A percentile compares a stretch with the other conserved stretches of the same genome.
Conservation (phyloP, 495 filamentous ascomycete species). For the Trichodelitschia bisporula region DNA sequence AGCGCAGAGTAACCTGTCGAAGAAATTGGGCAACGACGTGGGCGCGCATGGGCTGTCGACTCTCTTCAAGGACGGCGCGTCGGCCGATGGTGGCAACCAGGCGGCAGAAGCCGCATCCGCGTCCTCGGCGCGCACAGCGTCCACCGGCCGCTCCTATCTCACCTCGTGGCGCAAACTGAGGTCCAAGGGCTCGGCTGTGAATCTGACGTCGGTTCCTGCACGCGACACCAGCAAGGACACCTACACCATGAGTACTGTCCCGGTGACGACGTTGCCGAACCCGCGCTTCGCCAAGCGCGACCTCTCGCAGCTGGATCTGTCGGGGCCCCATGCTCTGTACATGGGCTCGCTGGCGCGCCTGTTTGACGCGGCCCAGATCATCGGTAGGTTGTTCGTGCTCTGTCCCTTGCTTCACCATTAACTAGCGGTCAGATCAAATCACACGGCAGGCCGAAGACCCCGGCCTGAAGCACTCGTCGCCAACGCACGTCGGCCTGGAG, state of each 20-base stretch:
- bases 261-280: conserved; percentile 49
- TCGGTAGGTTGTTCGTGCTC: conserved; percentile 38
- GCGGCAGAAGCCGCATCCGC: conserved; percentile 40
- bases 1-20: conserved; percentile 46
- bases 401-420: conserved; percentile 1
- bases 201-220: conserved; percentile 17
- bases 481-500: conserved; percentile 82
- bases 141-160: conserved; percentile 14
- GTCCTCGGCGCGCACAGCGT: conserved; percentile 4
- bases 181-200: conserved; percentile 57
- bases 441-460: conserved; percentile 89
- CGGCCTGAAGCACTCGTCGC: conserved; percentile 54
- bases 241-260: conserved; percentile 42
- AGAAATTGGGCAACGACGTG: conserved; percentile 78
- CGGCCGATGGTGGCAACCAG: conserved; percentile 16
- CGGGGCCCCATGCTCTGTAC: conserved; percentile 69
- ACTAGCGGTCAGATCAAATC: conserved; percentile 50
- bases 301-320: conserved; percentile 38
- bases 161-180: conserved; percentile 68
- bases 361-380: conserved; percentile 79
- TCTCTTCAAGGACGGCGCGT: conserved; percentile 34
- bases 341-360: conserved; percentile 76
- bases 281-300: conserved; percentile 33
- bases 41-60: conserved; percentile 43
- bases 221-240: conserved; percentile 28